Base-by-base conservation (phyloP, 345 rosid species). In the Linum trigynum region DNA sequence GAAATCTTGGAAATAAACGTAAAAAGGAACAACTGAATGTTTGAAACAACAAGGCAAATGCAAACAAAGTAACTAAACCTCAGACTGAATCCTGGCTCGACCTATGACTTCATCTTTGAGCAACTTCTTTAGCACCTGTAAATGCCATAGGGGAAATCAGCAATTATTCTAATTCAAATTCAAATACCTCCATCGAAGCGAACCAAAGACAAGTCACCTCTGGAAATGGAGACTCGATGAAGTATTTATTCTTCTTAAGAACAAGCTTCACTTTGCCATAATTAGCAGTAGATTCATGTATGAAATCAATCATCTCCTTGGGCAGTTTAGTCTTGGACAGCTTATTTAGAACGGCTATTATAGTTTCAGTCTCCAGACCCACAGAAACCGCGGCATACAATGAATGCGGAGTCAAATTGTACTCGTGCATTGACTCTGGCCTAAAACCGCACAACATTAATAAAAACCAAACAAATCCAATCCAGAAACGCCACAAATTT, bases 351-450 rank as follows among this genome's bases (percentile, higher is more conserved):
- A 94, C 99, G 11, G 92, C 69, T 42, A 94, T 78, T 7, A 90
- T 82, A 5, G 97, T 90, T 70, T 90, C 96, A 1, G 97, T 94
- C 77, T 94, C 97, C 7, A 94, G 82, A 51, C 99, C 97, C 69
- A 94, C 99, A 0, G 96, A 94, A 16, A 94, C 95, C 2, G 97
- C 99, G 55, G 99, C 99, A 74, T 94, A 90, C 69, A 90, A 72
- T 3, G 99, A 94, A 74, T 94, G 99, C 0, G 97, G 97, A 0
- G 97, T 94, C 82, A 94, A 69, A 77, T 88, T 90, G 69, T 94
- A 90, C 81, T 94, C 97, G 51, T 94, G 99, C 99, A 94, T 94
- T 0, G 96, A 86, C 82, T 90, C 99, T 0, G 99, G 99, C 92
- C 99, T 92, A 59, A 17, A 63, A 10, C 53, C 53, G 2, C 53